These are phyloP conservation scores for Pyrenophora teres DNA, from an alignment of 2,329 filamentous ascomycete genomes.

Conservation along the genomic window DNA sequence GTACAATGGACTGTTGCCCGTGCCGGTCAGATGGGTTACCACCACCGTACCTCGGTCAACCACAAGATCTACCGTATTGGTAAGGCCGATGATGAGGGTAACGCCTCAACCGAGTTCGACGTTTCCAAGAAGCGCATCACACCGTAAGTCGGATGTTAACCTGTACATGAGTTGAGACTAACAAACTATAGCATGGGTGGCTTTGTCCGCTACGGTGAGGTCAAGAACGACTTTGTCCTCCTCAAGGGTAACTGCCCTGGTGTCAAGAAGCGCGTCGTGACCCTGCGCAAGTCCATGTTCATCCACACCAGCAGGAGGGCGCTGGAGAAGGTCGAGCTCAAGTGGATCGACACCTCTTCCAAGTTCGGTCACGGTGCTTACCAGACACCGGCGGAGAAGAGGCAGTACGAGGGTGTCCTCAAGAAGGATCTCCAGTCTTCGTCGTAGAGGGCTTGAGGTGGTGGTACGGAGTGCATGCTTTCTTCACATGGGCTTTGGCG, in stretches of 20 bases:
- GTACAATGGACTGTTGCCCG: slow-evolving; percentile 99
- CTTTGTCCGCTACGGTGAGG: slow-evolving; percentile 98
- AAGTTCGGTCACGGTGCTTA: slow-evolving; percentile 99
- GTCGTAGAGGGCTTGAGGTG: slow-evolving; percentile 52
- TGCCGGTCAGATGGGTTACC: slow-evolving; percentile 99
- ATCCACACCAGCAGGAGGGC: slow-evolving; percentile 92
- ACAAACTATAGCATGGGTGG: slow-evolving; percentile 79
- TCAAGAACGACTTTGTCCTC: slow-evolving; percentile 99
- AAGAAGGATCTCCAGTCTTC: slow-evolving; percentile 86
- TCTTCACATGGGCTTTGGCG: slow-evolving; percentile 44
- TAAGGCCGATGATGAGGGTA: slow-evolving; percentile 87
- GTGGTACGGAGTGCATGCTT: slow-evolving; percentile 36
- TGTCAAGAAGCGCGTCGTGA: slow-evolving; percentile 99
- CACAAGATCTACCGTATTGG: slow-evolving; percentile 99
- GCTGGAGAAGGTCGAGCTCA: slow-evolving; percentile 98
- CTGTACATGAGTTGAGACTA: slow-evolving; percentile 32
- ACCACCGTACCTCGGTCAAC: slow-evolving; percentile 99
- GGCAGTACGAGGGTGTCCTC: slow-evolving; percentile 94
- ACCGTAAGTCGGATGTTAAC: slow-evolving; percentile 71
- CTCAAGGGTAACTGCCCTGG: slow-evolving; percentile 97
- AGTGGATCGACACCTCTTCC: slow-evolving; percentile 99
- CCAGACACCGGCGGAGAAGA: slow-evolving; percentile 98
- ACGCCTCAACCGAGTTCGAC: slow-evolving; percentile 92
- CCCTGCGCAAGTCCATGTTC: slow-evolving; percentile 98
- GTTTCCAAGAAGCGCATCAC: slow-evolving; percentile 99